Evolutionary conservation across 805 yeast genomes (phyloP), one percentile per base, ranked within the genome.

Genomic region (Yarrowia sp.): DNA sequence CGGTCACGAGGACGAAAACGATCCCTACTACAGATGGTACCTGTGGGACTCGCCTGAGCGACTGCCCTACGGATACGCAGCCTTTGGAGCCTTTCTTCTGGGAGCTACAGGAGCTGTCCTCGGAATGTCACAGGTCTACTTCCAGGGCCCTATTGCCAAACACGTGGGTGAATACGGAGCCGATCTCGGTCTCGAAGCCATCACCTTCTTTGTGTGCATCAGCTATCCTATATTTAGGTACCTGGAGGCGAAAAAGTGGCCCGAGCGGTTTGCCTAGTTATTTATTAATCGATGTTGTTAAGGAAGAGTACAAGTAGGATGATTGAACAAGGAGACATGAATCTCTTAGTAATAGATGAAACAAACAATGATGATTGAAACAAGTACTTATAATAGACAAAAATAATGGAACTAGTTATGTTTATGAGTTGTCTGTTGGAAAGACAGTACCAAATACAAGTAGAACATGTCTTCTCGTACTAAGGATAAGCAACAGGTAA

Each of bases 51-150:
- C 88, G 71, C 81, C 80, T 55, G 76, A 75, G 4, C 81, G 82
- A 16, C 82, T 91, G 72, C 89, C 97, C 0, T 79, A 83, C 69
- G 95, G 97, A 2, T 79, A 81, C 61, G 97, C 97, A 0, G 89
- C 97, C 0, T 78, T 88, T 3, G 73, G 82, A 19, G 84, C 92
- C 1, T 91, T 91, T 73, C 73, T 85, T 2, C 79, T 84, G 67
- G 97, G 97, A 55, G 88, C 88, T 16, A 89, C 86, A 0, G 97
- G 97, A 58, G 96, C 91, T 0, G 91, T 89, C 2, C 79, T 91
- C 22, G 97, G 97, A 8, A 92, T 92, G 97, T 83, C 90, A 35
- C 97, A 92, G 77, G 89, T 87, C 8, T 92, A 92, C 78, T 92
- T 89, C 83, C 81, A 84, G 8, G 97, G 97, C 0, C 91, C 91